Evolutionary conservation across 768 basidiomycete species (phyloP).

Genomic region (Pleurotus ostreatus): DNA sequence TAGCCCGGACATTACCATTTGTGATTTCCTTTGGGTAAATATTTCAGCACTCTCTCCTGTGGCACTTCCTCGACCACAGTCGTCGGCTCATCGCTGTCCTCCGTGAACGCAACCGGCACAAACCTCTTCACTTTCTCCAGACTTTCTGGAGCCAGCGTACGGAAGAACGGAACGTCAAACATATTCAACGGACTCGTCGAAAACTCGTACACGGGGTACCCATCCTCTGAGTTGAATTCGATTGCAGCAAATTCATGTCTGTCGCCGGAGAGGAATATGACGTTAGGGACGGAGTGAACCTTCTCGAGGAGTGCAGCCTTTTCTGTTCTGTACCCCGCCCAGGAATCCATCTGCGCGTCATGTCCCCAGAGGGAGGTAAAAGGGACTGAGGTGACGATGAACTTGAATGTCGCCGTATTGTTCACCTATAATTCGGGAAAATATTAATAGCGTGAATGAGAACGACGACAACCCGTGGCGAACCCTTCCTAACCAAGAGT

Average conservation of each 20-base stretch:
- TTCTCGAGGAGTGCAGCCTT: slow-evolving; percentile 52
- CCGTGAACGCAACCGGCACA: slow-evolving; percentile 21
- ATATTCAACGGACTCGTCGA: slow-evolving; percentile 69
- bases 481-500: slow-evolving; percentile 60
- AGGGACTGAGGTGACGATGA: slow-evolving; percentile 70
- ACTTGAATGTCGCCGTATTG: slow-evolving; percentile 70
- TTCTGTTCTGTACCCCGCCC: slow-evolving; percentile 62
- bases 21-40: slow-evolving; percentile 60
- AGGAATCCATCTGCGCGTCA: slow-evolving; percentile 62
- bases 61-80: slow-evolving; percentile 37
- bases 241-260: slow-evolving; percentile 78
- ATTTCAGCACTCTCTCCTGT: slow-evolving; percentile 50
- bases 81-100: slow-evolving; percentile 20
- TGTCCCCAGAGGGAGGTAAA: slow-evolving; percentile 70
- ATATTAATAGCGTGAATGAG: no score
- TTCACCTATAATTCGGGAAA: slow-evolving; percentile 49
- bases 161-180: slow-evolving; percentile 61
- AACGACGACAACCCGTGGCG: slow-evolving; percentile 6
- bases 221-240: slow-evolving; percentile 42
- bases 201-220: slow-evolving; percentile 52
- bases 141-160: slow-evolving; percentile 46
- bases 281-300: slow-evolving; percentile 66
- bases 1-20: slow-evolving; percentile 47
- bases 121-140: slow-evolving; percentile 35
- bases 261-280: slow-evolving; percentile 68